Base-by-base conservation (phyloP, 2,329 filamentous ascomycete genomes). In the Pleoardoris graminearum region DNA sequence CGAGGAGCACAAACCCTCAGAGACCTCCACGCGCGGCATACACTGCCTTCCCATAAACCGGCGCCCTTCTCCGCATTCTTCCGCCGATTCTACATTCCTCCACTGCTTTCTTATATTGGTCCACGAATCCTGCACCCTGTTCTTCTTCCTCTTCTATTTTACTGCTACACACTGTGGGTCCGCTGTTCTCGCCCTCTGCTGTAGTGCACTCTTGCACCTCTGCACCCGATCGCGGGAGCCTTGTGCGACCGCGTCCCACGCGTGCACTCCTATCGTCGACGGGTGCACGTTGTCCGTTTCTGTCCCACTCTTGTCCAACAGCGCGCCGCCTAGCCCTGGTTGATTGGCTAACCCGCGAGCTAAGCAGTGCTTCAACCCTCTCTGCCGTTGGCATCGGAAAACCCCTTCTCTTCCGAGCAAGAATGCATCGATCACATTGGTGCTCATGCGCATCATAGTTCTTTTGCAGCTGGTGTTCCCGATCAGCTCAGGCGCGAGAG, bases 401-500 rank as follows among this genome's bases (percentile, higher is more conserved):
- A 76, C 63, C 68, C 72, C 43, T 71, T 78, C 56, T 68, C 69
- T 53, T 72, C 76, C 63, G 77, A 78, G 52, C 69, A 75, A 55
- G 75, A 78, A 61, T 78, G 73, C 71, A 71, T 75, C 65, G 75
- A 78, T 53, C 73, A 76, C 48, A 76, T 77, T 63, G 66, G 69
- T 53, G 62, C 68, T 57, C 75, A 79, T 75, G 74, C 75, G 68
- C 71, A 77, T 71, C 76, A 77, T 69, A 69, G 65, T 57, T 66
- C 68, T 55, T 78, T 74, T 69, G 68, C 73, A 62, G 65, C 65
- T 66, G 66, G 67, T 56, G 70, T 75, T 61, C 75, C 80, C 62
- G 79, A 82, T 63, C 75, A 75, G 58, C 72, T 76, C 67, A 77
- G 80, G 63, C 79, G 79, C 73, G 79, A 81, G 69, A 76, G 75